These are phyloP conservation scores for Parastagonospora avenae DNA, from an alignment of 2,329 filamentous ascomycete species.

Conservation along the genomic window DNA sequence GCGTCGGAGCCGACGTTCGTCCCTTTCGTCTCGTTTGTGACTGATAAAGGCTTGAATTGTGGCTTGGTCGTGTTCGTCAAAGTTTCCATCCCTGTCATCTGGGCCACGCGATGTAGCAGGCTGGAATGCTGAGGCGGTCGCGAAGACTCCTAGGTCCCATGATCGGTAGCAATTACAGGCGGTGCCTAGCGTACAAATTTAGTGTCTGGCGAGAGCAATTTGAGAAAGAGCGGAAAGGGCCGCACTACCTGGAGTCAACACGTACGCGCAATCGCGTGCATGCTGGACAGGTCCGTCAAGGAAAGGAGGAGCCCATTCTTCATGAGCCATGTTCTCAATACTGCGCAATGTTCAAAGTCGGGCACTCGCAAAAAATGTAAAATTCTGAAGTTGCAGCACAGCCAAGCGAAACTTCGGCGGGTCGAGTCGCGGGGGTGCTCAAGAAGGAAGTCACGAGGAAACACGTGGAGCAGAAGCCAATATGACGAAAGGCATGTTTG, in stretches of 20 bases:
- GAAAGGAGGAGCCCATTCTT: background rate
- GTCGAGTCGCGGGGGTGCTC: background rate
- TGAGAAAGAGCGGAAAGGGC: background rate
- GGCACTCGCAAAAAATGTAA: too few species aligned
- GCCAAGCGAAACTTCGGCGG: background rate
- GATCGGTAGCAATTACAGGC: constrained; percentile 20
- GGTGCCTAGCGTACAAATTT: background rate
- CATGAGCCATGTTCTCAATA: background rate
- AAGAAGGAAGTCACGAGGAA: background rate
- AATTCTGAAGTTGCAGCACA: too few species aligned
- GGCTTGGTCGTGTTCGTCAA: constrained; percentile 11
- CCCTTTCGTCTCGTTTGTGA: background rate
- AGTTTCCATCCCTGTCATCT: background rate
- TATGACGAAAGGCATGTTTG: too few species aligned
- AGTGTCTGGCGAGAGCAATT: background rate
- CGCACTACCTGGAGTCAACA: constrained; percentile 10
- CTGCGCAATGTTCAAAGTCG: background rate
- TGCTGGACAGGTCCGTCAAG: constrained; percentile 9
- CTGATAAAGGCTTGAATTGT: constrained; percentile 10
- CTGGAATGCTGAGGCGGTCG: constrained; percentile 13
- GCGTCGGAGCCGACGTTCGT: background rate
- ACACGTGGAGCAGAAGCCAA: background rate
- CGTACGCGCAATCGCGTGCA: constrained; percentile 10
- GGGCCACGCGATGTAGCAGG: constrained; percentile 10
- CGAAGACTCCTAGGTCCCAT: constrained; percentile 4